These are phyloP conservation scores for Coemansia asiatica DNA, from an alignment of 192 early-diverging fungal genomes.

Conservation along the genomic window DNA sequence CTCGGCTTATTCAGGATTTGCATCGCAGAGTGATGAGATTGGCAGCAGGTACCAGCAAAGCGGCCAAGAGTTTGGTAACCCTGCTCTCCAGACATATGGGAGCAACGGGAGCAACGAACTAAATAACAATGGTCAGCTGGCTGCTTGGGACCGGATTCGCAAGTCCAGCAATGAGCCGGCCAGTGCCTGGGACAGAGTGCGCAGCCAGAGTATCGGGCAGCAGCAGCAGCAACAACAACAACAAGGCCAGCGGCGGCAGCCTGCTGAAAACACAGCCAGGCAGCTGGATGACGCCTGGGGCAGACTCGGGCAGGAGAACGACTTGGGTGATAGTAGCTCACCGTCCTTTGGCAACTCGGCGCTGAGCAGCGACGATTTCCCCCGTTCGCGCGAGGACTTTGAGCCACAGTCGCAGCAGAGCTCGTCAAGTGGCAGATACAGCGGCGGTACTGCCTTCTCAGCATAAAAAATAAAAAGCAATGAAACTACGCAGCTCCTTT, in stretches of 20 bases:
- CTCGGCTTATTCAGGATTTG: neutral
- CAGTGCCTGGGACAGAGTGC: conserved; percentile 35
- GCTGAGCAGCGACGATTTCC: conserved; percentile 27
- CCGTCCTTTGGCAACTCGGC: conserved; percentile 3
- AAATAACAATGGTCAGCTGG: neutral
- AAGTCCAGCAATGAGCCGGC: neutral
- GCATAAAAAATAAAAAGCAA: neutral
- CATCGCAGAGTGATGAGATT: conserved; percentile 6
- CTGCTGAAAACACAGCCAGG: neutral
- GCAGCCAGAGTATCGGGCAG: conserved; percentile 17
- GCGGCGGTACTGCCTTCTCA: conserved; percentile 10
- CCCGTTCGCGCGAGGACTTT: conserved; percentile 40
- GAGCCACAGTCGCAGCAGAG: conserved; percentile 3
- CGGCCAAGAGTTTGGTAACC: conserved; percentile 16
- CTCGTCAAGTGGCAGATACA: conserved; percentile 12
- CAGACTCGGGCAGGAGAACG: conserved; percentile 8
- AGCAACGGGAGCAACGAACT: conserved; percentile 1
- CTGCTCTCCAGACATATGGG: neutral
- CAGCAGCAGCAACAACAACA: conserved; percentile 3
- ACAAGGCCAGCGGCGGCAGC: too few species aligned
- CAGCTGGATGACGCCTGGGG: conserved; percentile 25
- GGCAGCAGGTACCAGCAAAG: conserved; percentile 10
- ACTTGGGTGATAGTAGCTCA: neutral
- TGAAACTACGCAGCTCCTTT: too few species aligned
- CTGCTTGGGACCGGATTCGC: conserved; percentile 38